Evolutionary conservation across 352 stramenopile species (phyloP).

Genomic region (Globisporangium splendens): DNA sequence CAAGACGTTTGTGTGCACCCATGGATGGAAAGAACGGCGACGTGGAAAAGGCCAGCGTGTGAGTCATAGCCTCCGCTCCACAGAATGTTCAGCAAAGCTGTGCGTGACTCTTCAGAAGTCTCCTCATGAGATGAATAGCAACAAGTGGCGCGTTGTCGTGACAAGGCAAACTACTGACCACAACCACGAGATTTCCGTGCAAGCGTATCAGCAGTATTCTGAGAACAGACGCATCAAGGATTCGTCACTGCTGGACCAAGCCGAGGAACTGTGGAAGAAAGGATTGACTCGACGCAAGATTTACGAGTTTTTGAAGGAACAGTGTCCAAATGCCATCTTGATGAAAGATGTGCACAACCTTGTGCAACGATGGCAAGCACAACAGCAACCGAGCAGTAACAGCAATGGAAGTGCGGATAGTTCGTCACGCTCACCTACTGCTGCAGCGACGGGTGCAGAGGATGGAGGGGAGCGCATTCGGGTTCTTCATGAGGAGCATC

Average conservation of each 20-base stretch:
- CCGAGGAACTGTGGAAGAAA: slow-evolving; percentile 56
- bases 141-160: slow-evolving; percentile 60
- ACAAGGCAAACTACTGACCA: slow-evolving; percentile 68
- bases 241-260: slow-evolving; percentile 42
- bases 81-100: slow-evolving; percentile 60
- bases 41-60: slow-evolving; percentile 65
- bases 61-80: slow-evolving; percentile 65
- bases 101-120: slow-evolving; percentile 65
- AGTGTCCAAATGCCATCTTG: slow-evolving; percentile 41
- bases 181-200: slow-evolving; percentile 65
- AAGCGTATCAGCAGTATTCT: slow-evolving; percentile 62
- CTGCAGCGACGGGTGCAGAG: not conserved
- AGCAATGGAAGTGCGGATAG: not conserved
- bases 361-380: slow-evolving; percentile 64
- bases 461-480: not conserved
- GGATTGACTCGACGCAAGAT: slow-evolving; percentile 56
- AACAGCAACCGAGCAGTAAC: slow-evolving; percentile 2
- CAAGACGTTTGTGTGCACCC: slow-evolving; percentile 78
- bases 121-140: slow-evolving; percentile 11
- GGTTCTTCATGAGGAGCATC: too few relatives aligned
- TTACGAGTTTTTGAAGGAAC: slow-evolving; percentile 74
- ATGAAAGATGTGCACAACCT: slow-evolving; percentile 86
- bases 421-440: not conserved
- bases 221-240: slow-evolving; percentile 69
- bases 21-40: slow-evolving; percentile 72